These are phyloP conservation scores for Rhodocollybia butyracea DNA, from an alignment of 768 basidiomycete genomes.

Conservation along the genomic window DNA sequence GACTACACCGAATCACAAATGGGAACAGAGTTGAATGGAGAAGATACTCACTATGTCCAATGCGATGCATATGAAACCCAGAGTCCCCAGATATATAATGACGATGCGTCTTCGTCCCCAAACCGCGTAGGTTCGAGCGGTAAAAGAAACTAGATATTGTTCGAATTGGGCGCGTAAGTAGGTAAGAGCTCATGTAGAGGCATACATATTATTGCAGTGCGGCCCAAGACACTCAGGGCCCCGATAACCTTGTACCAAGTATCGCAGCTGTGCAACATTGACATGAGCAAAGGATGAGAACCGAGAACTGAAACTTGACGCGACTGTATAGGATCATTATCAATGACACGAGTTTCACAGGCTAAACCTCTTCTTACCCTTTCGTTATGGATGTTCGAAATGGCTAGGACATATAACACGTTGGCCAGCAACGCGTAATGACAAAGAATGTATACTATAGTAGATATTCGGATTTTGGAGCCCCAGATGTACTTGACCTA, in stretches of 20 bases:
- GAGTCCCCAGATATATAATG: slow-evolving; percentile 18
- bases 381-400: slow-evolving; percentile 14
- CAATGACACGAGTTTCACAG: too few species aligned
- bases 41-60: slow-evolving; percentile 21
- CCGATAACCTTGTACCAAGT: slow-evolving; percentile 11
- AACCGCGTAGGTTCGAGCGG: slow-evolving; percentile 22
- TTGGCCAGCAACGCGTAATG: slow-evolving; percentile 26
- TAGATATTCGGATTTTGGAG: slow-evolving; percentile 16
- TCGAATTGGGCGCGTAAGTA: background rate
- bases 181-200: background rate
- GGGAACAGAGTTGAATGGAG: too few species aligned
- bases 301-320: background rate
- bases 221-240: slow-evolving; percentile 10
- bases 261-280: slow-evolving; percentile 8
- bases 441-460: slow-evolving; percentile 22
- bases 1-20: slow-evolving; percentile 13
- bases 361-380: too few species aligned
- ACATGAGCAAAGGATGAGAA: background rate
- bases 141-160: slow-evolving; percentile 14
- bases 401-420: slow-evolving; percentile 22
- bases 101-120: slow-evolving; percentile 18
- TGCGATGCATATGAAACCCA: slow-evolving; percentile 19
- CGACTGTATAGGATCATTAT: too few species aligned
- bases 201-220: slow-evolving; percentile 18
- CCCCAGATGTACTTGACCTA: slow-evolving; percentile 23